A percentile compares a stretch with the other conserved stretches of the same genome.
Conservation (phyloP, 176 grass and related monocot genomes). For the Ensete glaucum region DNA sequence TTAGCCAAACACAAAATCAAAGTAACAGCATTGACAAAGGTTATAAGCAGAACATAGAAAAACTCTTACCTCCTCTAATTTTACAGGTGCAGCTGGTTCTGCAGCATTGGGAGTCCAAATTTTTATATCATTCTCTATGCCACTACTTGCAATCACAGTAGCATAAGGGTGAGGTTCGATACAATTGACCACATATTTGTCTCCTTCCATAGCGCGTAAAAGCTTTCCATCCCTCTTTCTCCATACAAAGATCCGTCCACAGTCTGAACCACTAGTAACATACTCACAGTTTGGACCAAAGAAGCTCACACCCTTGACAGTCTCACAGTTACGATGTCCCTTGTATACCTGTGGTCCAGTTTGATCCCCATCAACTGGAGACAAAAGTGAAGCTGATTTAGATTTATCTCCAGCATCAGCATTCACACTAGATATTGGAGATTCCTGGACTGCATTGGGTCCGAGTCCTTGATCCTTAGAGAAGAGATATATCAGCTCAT, state of each 20-base stretch:
- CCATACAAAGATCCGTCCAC: constrained; percentile 86
- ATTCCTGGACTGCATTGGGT: constrained; percentile 21
- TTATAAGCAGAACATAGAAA: not conserved
- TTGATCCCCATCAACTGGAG: constrained; percentile 18
- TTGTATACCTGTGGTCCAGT: constrained; percentile 40
- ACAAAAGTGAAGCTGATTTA: constrained; percentile 23
- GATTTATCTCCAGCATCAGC: constrained; percentile 22
- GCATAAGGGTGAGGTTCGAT: constrained; percentile 67
- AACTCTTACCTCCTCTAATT: constrained; percentile 54
- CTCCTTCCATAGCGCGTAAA: constrained; percentile 62
- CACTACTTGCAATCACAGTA: constrained; percentile 58
- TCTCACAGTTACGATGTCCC: constrained; percentile 70
- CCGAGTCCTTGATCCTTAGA: constrained; percentile 65
- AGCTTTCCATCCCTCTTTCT: constrained; percentile 69
- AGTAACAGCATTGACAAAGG: constrained; percentile 1
- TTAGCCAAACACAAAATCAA: constrained; percentile 6
- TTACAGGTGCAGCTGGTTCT: constrained; percentile 39
- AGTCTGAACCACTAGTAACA: constrained; percentile 77
- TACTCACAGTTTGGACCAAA: constrained; percentile 86
- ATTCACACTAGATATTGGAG: constrained; percentile 19
- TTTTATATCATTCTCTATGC: constrained; percentile 87
- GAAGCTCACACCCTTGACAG: constrained; percentile 76
- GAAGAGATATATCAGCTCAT: constrained; percentile 81
- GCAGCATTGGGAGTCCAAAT: constrained; percentile 66
- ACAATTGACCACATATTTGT: constrained; percentile 72